Percentiles rank a stretch among this genome's conserved stretches.
Evolutionary conservation across 2,329 filamentous ascomycete genomes (phyloP).

Genomic region (Hymenoscyphus occultus): DNA sequence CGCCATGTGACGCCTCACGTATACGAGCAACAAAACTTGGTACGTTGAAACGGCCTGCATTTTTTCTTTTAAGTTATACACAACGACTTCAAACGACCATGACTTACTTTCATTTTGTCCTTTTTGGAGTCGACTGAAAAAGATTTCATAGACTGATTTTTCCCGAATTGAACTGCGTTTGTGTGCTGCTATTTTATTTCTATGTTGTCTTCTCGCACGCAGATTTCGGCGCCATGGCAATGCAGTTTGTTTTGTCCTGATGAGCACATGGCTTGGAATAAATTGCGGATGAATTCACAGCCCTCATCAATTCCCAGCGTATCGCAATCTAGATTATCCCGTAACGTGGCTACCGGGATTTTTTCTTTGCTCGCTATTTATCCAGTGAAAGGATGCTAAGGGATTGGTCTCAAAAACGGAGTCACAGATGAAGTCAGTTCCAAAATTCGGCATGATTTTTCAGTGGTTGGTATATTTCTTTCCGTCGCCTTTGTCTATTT

Average conservation of each 20-base stretch:
- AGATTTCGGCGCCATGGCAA: slow-evolving; percentile 7
- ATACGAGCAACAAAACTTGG: background rate
- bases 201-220: background rate
- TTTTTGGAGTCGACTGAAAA: too few species aligned
- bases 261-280: slow-evolving; percentile 21
- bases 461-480: slow-evolving; percentile 2
- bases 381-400: background rate
- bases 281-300: slow-evolving; percentile 19
- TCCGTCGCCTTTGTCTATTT: slow-evolving; percentile 1
- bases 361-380: slow-evolving; percentile 3
- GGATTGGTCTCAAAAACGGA: slow-evolving; percentile 6
- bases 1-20: background rate
- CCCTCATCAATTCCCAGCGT: background rate
- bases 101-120: background rate
- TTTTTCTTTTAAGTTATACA: too few species aligned
- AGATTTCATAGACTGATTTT: background rate
- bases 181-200: background rate
- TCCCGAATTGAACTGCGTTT: background rate
- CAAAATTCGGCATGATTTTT: slow-evolving; percentile 4
- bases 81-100: background rate
- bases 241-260: background rate
- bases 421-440: slow-evolving; percentile 7
- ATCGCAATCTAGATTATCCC: slow-evolving; percentile 2
- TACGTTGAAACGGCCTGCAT: background rate
- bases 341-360: slow-evolving; percentile 17